Conservation (phyloP, 371 early-diverging fungal genomes). For the Chytridium lagenaria region DNA sequence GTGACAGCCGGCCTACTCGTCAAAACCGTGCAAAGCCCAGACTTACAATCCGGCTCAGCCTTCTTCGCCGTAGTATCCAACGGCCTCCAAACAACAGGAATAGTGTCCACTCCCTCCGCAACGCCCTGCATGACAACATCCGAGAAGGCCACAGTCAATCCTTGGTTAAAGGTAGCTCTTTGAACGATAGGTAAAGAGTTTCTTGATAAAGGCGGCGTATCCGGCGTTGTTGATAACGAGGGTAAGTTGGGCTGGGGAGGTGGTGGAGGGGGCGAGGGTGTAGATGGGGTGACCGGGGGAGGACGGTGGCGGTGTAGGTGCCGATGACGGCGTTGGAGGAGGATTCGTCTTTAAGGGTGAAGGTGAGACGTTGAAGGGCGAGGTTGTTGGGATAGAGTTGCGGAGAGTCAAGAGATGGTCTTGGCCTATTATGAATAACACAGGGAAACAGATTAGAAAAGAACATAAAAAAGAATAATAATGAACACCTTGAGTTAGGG, state of each 20-base stretch:
- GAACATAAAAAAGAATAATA: neutral
- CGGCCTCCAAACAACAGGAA: neutral
- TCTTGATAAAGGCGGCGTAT: neutral
- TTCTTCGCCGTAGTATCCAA: neutral
- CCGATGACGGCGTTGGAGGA: neutral
- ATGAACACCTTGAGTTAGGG: neutral
- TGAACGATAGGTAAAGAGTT: neutral
- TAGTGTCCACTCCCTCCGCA: neutral
- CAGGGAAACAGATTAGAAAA: neutral
- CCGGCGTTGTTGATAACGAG: neutral
- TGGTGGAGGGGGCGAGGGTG: neutral
- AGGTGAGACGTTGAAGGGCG: neutral
- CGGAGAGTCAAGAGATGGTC: neutral
- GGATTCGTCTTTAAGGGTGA: neutral
- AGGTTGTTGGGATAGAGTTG: neutral
- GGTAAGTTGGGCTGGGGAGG: neutral
- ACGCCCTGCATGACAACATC: neutral
- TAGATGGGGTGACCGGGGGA: neutral
- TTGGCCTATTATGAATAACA: neutral
- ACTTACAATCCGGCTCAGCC: neutral
- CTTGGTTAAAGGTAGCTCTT: neutral
- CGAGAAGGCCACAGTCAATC: neutral
- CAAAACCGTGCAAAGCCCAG: neutral
- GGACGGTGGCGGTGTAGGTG: neutral
- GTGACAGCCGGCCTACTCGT: neutral